Evolutionary conservation across 2,329 filamentous ascomycete species (phyloP).

Genomic region (Xylaria sp.): DNA sequence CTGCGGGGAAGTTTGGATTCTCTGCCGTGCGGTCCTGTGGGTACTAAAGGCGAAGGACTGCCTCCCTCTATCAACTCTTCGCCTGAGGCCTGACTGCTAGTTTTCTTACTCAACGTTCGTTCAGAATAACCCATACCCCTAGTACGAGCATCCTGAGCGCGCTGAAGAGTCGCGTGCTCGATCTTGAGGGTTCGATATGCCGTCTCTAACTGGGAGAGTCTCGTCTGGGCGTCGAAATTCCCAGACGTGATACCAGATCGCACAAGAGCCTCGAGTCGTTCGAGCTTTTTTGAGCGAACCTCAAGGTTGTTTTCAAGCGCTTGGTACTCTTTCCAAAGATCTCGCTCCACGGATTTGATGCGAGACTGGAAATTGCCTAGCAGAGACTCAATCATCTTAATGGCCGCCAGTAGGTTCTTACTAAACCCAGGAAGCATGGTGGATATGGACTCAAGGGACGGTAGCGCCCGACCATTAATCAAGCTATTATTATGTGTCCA

Average conservation of each 20-base stretch:
- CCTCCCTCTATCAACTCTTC: constrained; percentile 53
- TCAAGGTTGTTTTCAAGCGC: constrained; percentile 84
- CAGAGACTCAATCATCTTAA: constrained; percentile 87
- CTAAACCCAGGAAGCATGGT: constrained; percentile 89
- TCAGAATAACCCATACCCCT: constrained; percentile 50
- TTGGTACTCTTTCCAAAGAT: constrained; percentile 92
- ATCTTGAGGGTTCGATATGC: constrained; percentile 72
- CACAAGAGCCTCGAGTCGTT: constrained; percentile 84
- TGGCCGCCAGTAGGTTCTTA: constrained; percentile 85
- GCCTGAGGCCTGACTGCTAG: constrained; percentile 52
- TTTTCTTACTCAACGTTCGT: constrained; percentile 55
- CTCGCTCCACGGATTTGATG: constrained; percentile 86
- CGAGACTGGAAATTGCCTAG: constrained; percentile 81
- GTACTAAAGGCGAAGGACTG: constrained; percentile 65
- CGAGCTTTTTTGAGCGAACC: constrained; percentile 82
- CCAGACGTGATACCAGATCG: constrained; percentile 70
- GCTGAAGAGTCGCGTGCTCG: constrained; percentile 75
- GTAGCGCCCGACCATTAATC: constrained; percentile 85
- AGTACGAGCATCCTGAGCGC: constrained; percentile 68
- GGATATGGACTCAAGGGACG: constrained; percentile 85
- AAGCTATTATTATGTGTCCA: constrained; percentile 92
- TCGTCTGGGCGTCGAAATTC: constrained; percentile 56
- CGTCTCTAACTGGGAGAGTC: constrained; percentile 67
- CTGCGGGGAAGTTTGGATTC: constrained; percentile 49
- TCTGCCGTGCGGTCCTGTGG: constrained; percentile 59